These are phyloP conservation scores for Penicillium brevicompactum DNA, from an alignment of 2,329 filamentous ascomycete genomes.

Conservation along the genomic window DNA sequence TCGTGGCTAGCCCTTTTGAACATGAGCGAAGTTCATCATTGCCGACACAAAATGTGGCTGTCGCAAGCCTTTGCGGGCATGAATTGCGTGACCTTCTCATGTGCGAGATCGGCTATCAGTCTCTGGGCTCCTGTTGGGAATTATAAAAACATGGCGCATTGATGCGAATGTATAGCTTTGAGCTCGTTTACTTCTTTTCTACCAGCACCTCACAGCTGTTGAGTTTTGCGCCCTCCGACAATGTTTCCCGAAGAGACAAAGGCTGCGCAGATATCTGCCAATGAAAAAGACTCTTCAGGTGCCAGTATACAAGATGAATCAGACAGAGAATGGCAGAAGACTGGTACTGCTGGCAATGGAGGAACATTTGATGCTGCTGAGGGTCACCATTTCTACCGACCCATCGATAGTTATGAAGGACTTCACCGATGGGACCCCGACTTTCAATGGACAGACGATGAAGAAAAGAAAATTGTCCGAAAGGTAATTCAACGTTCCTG, in stretches of 20 bases:
- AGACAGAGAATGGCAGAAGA: slow-evolving; percentile 1
- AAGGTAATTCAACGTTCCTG: slow-evolving; percentile 16
- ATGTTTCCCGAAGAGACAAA: background rate
- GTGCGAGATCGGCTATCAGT: background rate
- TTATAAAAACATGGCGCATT: background rate
- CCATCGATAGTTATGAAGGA: slow-evolving; percentile 41
- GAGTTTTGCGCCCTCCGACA: background rate
- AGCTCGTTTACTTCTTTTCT: background rate
- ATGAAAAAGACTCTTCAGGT: background rate
- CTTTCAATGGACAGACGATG: slow-evolving; percentile 39
- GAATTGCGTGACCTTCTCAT: background rate
- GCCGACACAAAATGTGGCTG: background rate
- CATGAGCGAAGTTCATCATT: background rate
- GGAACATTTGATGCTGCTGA: background rate
- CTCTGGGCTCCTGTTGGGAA: no score
- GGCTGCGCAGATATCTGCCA: background rate
- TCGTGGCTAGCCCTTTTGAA: background rate
- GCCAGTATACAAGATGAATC: background rate
- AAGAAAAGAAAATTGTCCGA: slow-evolving; percentile 38
- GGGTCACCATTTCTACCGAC: slow-evolving; percentile 1
- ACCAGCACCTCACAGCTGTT: background rate
- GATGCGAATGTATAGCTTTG: background rate
- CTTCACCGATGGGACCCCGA: slow-evolving; percentile 46
- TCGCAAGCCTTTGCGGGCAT: background rate
- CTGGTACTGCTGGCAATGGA: background rate